These are phyloP conservation scores for Mortierella sp. DNA, from an alignment of 371 early-diverging fungal species.

Conservation along the genomic window DNA sequence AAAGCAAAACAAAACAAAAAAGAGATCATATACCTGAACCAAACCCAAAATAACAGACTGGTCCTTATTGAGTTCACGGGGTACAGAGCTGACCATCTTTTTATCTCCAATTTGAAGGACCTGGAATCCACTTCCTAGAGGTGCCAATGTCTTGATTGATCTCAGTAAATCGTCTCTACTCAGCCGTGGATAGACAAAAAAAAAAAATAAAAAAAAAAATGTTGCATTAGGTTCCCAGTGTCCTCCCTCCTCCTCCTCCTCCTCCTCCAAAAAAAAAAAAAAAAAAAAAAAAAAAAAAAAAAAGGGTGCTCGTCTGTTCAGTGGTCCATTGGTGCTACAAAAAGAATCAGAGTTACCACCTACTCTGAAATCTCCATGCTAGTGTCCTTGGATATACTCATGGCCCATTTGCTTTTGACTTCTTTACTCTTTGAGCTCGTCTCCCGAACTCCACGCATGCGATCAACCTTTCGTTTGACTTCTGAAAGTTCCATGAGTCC, in stretches of 20 bases:
- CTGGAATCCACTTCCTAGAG: slow-evolving; percentile 88
- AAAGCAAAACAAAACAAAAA: background rate
- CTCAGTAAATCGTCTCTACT: slow-evolving; percentile 85
- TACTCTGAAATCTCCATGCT: slow-evolving; percentile 56
- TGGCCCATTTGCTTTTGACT: slow-evolving; percentile 32
- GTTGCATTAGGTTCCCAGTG: background rate
- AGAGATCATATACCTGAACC: slow-evolving; percentile 65
- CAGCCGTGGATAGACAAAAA: background rate
- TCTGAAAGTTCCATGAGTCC: slow-evolving; percentile 90
- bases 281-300: background rate
- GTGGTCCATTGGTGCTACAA: no score
- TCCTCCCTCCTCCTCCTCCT: background rate
- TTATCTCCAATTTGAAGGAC: slow-evolving; percentile 80
- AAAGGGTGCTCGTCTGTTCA: no score
- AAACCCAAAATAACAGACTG: slow-evolving; percentile 72
- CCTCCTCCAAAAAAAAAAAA: background rate
- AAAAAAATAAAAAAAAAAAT: background rate
- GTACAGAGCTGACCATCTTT: slow-evolving; percentile 89
- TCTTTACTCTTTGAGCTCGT: slow-evolving; percentile 54
- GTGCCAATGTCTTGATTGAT: slow-evolving; percentile 84
- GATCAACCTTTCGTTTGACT: slow-evolving; percentile 73
- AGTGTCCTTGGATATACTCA: slow-evolving; percentile 22
- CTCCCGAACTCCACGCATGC: slow-evolving; percentile 62
- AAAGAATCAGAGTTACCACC: background rate
- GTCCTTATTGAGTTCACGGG: slow-evolving; percentile 90